Evolutionary conservation across 2,329 filamentous ascomycete genomes (phyloP).

Genomic region (Ophiostoma montium): DNA sequence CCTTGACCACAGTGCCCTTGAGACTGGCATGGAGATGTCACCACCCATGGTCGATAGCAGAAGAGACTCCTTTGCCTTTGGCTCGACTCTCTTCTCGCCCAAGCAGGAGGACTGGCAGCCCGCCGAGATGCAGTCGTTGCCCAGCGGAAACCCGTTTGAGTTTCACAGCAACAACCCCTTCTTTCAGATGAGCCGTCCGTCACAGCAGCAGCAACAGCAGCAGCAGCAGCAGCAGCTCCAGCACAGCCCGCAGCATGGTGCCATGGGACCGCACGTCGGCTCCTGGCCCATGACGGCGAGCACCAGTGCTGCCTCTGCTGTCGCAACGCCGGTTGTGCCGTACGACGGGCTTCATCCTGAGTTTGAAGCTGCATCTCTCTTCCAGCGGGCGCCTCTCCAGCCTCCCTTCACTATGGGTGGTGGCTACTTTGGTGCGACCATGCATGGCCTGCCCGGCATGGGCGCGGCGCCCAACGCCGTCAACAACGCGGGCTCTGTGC

Average conservation of each 20-base stretch:
- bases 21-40: conserved; percentile 49
- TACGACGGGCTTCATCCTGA: conserved; percentile 49
- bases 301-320: conserved; percentile 43
- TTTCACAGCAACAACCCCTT: conserved; percentile 51
- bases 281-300: conserved; percentile 41
- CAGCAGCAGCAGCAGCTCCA: conserved; percentile 24
- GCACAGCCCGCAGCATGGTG: conserved; percentile 17
- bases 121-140: conserved; percentile 49
- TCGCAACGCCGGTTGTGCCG: conserved; percentile 59
- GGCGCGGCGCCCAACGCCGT: conserved; percentile 35
- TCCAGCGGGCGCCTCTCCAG: conserved; percentile 32
- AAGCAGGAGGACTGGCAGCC: conserved; percentile 51
- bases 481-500: not conserved
- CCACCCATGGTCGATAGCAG: conserved; percentile 48
- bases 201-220: conserved; percentile 29
- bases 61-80: conserved; percentile 48
- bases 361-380: conserved; percentile 40
- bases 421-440: conserved; percentile 31
- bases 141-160: conserved; percentile 46
- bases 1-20: conserved; percentile 43
- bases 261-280: conserved; percentile 22
- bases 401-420: conserved; percentile 36
- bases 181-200: conserved; percentile 44
- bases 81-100: conserved; percentile 46
- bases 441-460: conserved; percentile 22